These are phyloP conservation scores for Tolypocladium ovalisporum DNA, from an alignment of 2,329 filamentous ascomycete species.

Conservation along the genomic window DNA sequence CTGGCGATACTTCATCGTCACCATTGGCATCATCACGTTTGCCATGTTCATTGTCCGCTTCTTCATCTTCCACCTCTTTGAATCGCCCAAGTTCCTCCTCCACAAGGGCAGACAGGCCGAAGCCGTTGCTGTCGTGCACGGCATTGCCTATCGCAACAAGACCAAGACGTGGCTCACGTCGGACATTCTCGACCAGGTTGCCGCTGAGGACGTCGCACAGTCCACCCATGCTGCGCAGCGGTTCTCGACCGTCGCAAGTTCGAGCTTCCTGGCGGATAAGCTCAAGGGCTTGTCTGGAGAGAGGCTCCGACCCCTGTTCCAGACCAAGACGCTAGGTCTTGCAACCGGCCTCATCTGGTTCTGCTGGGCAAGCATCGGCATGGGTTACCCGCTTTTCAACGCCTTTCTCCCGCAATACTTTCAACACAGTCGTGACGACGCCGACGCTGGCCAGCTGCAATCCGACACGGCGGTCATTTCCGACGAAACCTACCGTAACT, in stretches of 20 bases:
- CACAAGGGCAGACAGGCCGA: conserved; percentile 66
- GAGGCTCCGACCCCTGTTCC: conserved; percentile 56
- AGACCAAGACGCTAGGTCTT: conserved; percentile 36
- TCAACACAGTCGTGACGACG: conserved; percentile 38
- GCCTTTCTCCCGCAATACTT: conserved; percentile 85
- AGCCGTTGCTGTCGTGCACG: conserved; percentile 70
- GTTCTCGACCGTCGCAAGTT: conserved; percentile 11
- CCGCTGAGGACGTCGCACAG: conserved; percentile 27
- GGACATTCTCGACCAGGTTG: conserved; percentile 51
- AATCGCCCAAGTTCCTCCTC: conserved; percentile 77
- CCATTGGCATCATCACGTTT: conserved; percentile 63
- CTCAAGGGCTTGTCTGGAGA: conserved; percentile 56
- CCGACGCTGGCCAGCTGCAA: conserved; percentile 12
- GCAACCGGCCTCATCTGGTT: conserved; percentile 58
- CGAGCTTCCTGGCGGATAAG: conserved; percentile 42
- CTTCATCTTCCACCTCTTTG: conserved; percentile 70
- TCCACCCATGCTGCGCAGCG: conserved; percentile 8
- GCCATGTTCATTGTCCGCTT: conserved; percentile 70
- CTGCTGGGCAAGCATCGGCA: conserved; percentile 71
- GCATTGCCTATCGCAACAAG: conserved; percentile 61
- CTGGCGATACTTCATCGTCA: conserved; percentile 65
- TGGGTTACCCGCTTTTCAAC: conserved; percentile 84
- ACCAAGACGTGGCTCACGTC: conserved; percentile 67
- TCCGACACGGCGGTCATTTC: conserved; percentile 27
- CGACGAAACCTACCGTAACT: conserved; percentile 60